Conservation (phyloP, 805 yeast genomes). For the Candida coquimbonensis region DNA sequence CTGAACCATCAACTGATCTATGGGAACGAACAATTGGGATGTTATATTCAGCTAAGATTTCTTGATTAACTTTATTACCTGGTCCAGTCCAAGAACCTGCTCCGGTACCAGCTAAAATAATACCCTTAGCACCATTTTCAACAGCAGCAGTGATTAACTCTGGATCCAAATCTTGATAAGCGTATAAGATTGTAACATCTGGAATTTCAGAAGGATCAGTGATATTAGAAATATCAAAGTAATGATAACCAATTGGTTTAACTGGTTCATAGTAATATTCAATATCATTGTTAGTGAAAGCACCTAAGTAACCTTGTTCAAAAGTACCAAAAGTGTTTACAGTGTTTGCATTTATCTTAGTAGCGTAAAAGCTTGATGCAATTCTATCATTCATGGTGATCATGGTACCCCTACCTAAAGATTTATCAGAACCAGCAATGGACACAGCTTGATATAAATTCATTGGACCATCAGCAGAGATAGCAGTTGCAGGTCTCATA, state of each 20-base stretch:
- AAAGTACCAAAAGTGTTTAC: conserved; percentile 59
- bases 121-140: conserved; percentile 40
- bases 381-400: conserved; percentile 62
- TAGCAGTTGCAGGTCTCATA: conserved; percentile 67
- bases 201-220: conserved; percentile 19
- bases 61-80: conserved; percentile 38
- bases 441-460: conserved; percentile 62
- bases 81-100: conserved; percentile 47
- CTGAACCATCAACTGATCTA: conserved; percentile 62
- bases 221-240: conserved; percentile 27
- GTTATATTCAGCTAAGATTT: conserved; percentile 26
- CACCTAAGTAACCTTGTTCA: conserved; percentile 64
- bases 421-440: conserved; percentile 44
- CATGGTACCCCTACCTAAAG: conserved; percentile 54
- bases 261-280: conserved; percentile 56
- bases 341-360: conserved; percentile 62
- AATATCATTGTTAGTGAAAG: conserved; percentile 56
- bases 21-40: conserved; percentile 56
- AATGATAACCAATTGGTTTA: conserved; percentile 32
- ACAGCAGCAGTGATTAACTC: conserved; percentile 39
- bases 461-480: conserved; percentile 69
- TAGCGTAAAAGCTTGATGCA: conserved; percentile 59
- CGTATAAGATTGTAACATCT: conserved; percentile 50
- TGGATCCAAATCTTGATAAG: conserved; percentile 51
- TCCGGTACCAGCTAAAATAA: conserved; percentile 63